Evolutionary conservation across 2,329 filamentous ascomycete species (phyloP).

Genomic region (Chalaropsis thielavioides): DNA sequence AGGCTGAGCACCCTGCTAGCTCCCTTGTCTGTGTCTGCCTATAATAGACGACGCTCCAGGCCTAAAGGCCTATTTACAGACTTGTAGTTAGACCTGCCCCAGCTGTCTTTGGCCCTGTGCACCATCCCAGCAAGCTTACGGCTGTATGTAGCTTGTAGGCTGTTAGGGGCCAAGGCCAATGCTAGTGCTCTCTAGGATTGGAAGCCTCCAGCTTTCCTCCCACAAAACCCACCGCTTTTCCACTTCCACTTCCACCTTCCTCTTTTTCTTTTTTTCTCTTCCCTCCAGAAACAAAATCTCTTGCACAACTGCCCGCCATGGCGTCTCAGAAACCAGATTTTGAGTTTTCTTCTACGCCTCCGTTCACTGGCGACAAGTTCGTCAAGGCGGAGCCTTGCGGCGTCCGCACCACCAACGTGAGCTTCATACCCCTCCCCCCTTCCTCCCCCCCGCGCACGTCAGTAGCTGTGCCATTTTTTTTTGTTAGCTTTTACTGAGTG

Average conservation of each 20-base stretch:
- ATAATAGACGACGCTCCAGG: not conserved
- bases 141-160: not conserved
- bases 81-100: not conserved
- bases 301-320: slow-evolving; percentile 15
- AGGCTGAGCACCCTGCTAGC: not conserved
- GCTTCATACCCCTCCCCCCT: slow-evolving; percentile 21
- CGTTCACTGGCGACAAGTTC: slow-evolving; percentile 39
- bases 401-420: slow-evolving; percentile 29
- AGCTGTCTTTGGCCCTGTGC: not conserved
- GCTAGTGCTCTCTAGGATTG: not conserved
- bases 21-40: not conserved
- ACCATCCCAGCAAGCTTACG: not conserved
- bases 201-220: not conserved
- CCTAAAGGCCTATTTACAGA: not conserved
- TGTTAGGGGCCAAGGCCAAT: not conserved
- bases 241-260: not conserved
- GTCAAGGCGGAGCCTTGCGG: slow-evolving; percentile 52
- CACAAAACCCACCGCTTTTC: slow-evolving; percentile 13
- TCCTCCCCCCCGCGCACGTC: slow-evolving; percentile 20
- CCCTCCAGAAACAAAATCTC: not conserved
- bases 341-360: slow-evolving; percentile 31
- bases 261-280: slow-evolving; percentile 4
- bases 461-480: too few species aligned
- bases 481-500: not conserved
- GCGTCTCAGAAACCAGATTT: slow-evolving; percentile 26